phyloP scores from a whole-genome alignment of 192 early-diverging fungal species.

The Entomortierella parvispora region DNA sequence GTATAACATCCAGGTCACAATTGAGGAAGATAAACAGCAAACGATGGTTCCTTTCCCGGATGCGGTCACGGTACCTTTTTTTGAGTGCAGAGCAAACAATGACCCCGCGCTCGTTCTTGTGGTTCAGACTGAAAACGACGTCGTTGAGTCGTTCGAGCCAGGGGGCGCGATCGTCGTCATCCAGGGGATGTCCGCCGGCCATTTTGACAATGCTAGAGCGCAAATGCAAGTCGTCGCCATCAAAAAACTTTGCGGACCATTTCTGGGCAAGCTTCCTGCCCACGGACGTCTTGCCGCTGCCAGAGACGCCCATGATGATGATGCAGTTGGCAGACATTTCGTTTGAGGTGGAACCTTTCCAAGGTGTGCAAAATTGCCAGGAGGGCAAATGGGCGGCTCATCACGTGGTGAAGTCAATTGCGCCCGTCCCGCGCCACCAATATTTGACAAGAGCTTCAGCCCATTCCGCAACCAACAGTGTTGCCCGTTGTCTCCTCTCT shows the following conservation, averaged over 20 bases:
- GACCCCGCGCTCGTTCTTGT: background rate
- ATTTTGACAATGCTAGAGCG: conserved; percentile 19
- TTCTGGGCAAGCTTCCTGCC: conserved; percentile 7
- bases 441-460: no score
- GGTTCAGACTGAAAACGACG: background rate
- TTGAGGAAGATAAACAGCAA: no score
- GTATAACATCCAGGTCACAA: no score
- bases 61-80: conserved; percentile 17
- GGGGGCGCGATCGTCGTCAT: conserved; percentile 9
- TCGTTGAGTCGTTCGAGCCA: conserved; percentile 10
- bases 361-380: no score
- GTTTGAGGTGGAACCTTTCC: no score
- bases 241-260: conserved; percentile 1
- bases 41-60: background rate
- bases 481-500: no score
- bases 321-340: no score
- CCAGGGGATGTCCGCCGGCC: conserved; percentile 9
- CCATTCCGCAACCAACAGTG: no score
- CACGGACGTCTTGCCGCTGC: conserved; percentile 12
- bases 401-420: no score
- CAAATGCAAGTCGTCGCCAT: conserved; percentile 27
- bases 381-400: no score
- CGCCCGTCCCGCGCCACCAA: no score
- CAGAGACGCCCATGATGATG: conserved; percentile 3
- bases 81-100: conserved; percentile 28